Evolutionary conservation across 441 rosid genomes (phyloP), one percentile per base, ranked within the genome.

Genomic region (Melastoma candidum): DNA sequence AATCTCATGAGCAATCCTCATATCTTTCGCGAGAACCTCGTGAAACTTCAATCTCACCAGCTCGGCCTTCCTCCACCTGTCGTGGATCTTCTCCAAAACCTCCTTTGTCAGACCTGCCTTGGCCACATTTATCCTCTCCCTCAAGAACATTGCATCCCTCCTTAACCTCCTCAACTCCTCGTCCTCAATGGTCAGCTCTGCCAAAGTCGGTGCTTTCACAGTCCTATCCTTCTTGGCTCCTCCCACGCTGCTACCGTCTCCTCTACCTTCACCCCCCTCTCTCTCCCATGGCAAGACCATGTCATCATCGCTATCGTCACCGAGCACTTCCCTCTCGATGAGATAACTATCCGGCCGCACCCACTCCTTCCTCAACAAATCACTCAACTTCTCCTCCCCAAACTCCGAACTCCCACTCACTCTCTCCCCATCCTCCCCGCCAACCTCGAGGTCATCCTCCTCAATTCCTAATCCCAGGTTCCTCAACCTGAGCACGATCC

Each of bases 21-120:
- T 93, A 51, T 93, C 97, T 0, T 61, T 66, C 12, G 97, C 96
- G 22, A 94, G 93, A 41, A 77, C 80, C 69, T 94, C 99, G 13
- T 94, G 97, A 66, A 90, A 94, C 84, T 89, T 94, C 14, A 94
- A 83, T 77, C 94, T 79, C 44, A 83, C 96, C 36, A 94, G 72
- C 71, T 94, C 99, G 61, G 83, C 85, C 71, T 87, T 90, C 73
- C 95, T 83, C 99, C 97, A 94, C 32, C 67, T 78, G 67, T 85
- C 95, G 72, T 87, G 83, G 76, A 94, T 85, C 71, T 85, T 89
- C 73, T 83, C 82, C 71, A 89, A 53, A 51, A 94, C 86, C 0
- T 77, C 83, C 66, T 82, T 75, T 4, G 99, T 87, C n/a, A 89
- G 61, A 48, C 99, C 99, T 1, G 99, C 96, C 58, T 89, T 94